These are phyloP conservation scores for Magnaporthiopsis poae DNA, from an alignment of 2,329 filamentous ascomycete genomes.

Conservation along the genomic window DNA sequence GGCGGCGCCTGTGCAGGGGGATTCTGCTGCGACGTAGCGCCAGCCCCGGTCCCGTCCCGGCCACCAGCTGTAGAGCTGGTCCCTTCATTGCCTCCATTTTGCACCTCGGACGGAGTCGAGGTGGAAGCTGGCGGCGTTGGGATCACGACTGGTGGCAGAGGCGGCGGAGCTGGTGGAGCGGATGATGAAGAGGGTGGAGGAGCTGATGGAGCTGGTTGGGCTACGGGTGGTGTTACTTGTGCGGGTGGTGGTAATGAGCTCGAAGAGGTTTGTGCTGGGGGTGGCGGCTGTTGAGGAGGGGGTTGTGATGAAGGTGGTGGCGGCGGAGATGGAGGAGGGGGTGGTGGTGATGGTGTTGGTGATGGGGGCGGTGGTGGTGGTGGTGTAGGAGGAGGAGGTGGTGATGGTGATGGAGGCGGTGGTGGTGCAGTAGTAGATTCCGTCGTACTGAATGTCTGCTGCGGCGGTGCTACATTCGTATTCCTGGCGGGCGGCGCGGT, in stretches of 20 bases:
- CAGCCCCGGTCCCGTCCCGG: background rate
- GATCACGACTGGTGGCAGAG: background rate
- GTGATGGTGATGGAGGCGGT: background rate
- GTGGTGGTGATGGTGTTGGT: background rate
- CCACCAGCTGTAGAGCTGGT: background rate
- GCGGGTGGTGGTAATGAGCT: slow-evolving; percentile 2
- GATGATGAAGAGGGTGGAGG: slow-evolving; percentile 1
- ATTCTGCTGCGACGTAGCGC: background rate
- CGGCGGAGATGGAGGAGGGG: slow-evolving; percentile 2
- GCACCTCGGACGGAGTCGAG: background rate
- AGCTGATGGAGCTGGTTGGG: slow-evolving; percentile 9
- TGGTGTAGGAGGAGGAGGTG: background rate
- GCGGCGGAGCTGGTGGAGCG: background rate
- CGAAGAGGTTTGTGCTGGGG: background rate
- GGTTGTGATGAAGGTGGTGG: slow-evolving; percentile 11
- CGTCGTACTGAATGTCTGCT: slow-evolving; percentile 25
- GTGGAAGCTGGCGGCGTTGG: background rate
- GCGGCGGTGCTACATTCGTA: slow-evolving; percentile 12
- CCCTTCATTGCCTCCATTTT: background rate
- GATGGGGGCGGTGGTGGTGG: slow-evolving; percentile 11
- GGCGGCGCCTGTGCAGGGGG: slow-evolving; percentile 1
- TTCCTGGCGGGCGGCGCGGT: slow-evolving; percentile 10
- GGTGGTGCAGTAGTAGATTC: slow-evolving; percentile 19
- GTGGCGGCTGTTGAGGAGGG: slow-evolving; percentile 2
- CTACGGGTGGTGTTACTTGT: slow-evolving; percentile 10